A percentile compares a stretch with the other conserved stretches of the same genome.
Evolutionary conservation across 306 rosid genomes (phyloP).

Genomic region (Sindora glabra): DNA sequence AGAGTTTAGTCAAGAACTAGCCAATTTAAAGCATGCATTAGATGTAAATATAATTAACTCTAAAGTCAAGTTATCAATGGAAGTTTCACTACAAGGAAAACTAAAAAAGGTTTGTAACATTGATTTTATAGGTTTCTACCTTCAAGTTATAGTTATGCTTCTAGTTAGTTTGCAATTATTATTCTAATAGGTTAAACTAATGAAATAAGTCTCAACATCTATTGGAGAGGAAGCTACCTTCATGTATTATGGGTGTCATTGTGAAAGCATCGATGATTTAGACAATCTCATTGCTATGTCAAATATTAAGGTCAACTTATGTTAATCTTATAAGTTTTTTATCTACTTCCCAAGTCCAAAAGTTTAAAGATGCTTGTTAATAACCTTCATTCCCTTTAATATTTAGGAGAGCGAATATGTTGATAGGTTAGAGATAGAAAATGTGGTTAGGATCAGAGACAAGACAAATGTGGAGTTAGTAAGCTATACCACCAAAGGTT

Average conservation of each 20-base stretch:
- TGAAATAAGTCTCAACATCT: slow-evolving; percentile 26
- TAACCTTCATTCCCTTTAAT: slow-evolving; percentile 3
- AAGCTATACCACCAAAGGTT: slow-evolving; percentile 74
- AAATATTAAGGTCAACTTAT: slow-evolving; percentile 43
- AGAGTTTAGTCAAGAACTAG: slow-evolving; percentile 25
- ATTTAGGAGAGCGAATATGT: slow-evolving; percentile 56
- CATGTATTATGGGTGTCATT: slow-evolving; percentile 16
- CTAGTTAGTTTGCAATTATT: slow-evolving; percentile 17
- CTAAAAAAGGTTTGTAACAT: slow-evolving; percentile 50
- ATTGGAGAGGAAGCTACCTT: slow-evolving; percentile 18
- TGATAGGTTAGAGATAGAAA: slow-evolving; percentile 69
- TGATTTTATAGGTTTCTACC: slow-evolving; percentile 11
- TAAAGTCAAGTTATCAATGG: slow-evolving; percentile 22
- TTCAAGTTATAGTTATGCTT: slow-evolving; percentile 16
- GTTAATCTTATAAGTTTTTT: slow-evolving; percentile 7
- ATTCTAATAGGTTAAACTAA: slow-evolving; percentile 54
- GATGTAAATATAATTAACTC: slow-evolving; percentile 32
- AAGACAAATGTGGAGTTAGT: slow-evolving; percentile 70
- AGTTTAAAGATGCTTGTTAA: background rate
- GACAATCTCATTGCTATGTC: slow-evolving; percentile 29
- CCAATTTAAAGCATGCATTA: slow-evolving; percentile 26
- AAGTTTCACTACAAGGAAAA: slow-evolving; percentile 57
- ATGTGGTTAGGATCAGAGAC: slow-evolving; percentile 42
- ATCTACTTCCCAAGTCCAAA: slow-evolving; percentile 1
- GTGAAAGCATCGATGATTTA: slow-evolving; percentile 15